These are phyloP conservation scores for Aspergillus unguis DNA, from an alignment of 2,329 filamentous ascomycete genomes.

Conservation along the genomic window DNA sequence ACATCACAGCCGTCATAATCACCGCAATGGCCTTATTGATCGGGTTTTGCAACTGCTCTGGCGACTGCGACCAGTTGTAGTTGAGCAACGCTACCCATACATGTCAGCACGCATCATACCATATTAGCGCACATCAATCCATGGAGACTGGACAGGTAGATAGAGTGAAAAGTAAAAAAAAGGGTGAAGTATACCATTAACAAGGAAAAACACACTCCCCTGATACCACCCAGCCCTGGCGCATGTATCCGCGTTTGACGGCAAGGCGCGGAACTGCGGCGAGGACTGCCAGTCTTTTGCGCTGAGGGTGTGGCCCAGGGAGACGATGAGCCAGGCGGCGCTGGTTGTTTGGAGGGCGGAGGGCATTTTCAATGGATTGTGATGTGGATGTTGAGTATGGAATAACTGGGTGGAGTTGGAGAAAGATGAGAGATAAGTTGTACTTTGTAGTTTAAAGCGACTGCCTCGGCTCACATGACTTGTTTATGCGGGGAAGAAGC, in stretches of 20 bases:
- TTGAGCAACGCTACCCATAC: slow-evolving; percentile 7
- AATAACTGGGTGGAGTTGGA: too few species aligned
- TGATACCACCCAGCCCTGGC: slow-evolving; percentile 26
- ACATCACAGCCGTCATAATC: slow-evolving; percentile 25
- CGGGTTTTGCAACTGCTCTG: slow-evolving; percentile 23
- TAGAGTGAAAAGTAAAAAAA: background rate
- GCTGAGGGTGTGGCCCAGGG: slow-evolving; percentile 18
- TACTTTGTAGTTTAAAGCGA: background rate
- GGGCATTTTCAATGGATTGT: slow-evolving; percentile 2
- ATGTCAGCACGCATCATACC: background rate
- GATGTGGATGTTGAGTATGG: too few species aligned
- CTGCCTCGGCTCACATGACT: slow-evolving; percentile 1
- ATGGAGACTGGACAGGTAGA: background rate
- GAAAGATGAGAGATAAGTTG: background rate
- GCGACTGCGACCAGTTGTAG: slow-evolving; percentile 13
- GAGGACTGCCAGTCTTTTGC: slow-evolving; percentile 20
- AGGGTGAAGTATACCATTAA: slow-evolving; percentile 16
- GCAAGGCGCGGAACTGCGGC: slow-evolving; percentile 20
- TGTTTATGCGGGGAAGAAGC: background rate
- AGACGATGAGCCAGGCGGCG: slow-evolving; percentile 17
- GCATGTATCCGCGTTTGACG: slow-evolving; percentile 22
- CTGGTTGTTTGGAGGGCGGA: slow-evolving; percentile 15
- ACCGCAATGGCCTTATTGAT: slow-evolving; percentile 29
- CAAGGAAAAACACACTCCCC: slow-evolving; percentile 23
- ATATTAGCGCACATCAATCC: too few species aligned